Percentiles rank a stretch among this genome's conserved stretches.
These are phyloP conservation scores for Mangifera indica DNA, from an alignment of 345 rosid genomes.

Conservation along the genomic window DNA sequence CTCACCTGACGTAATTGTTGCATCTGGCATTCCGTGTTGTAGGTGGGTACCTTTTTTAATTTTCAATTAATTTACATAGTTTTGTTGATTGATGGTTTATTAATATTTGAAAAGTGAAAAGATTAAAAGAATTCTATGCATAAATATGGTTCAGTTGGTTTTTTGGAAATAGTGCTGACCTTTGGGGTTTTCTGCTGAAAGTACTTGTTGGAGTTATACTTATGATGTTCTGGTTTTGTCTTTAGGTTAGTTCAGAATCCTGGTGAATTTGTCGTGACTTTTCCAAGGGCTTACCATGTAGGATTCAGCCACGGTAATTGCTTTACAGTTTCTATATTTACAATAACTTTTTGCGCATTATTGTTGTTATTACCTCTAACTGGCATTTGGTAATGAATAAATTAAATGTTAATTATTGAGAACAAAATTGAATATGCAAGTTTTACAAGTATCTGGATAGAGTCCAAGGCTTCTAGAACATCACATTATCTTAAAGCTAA, in stretches of 20 bases:
- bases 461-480: constrained; percentile 7
- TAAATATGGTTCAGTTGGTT: background rate
- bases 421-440: constrained; percentile 4
- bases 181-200: constrained; percentile 19
- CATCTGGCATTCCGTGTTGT: constrained; percentile 93
- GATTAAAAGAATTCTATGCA: background rate
- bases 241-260: constrained; percentile 93
- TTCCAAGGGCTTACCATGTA: constrained; percentile 97
- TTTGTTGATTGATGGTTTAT: background rate
- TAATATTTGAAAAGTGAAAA: no score
- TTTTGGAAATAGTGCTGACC: background rate
- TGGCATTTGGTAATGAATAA: constrained; percentile 14
- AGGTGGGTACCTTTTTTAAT: constrained; percentile 50
- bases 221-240: constrained; percentile 27
- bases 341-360: constrained; percentile 5
- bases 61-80: background rate
- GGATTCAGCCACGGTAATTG: constrained; percentile 99
- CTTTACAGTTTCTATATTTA: constrained; percentile 23
- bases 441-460: background rate
- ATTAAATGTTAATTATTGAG: background rate
- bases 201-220: constrained; percentile 25
- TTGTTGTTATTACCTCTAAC: constrained; percentile 11
- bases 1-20: constrained; percentile 78
- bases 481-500: background rate
- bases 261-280: constrained; percentile 99